These are phyloP conservation scores for Marasmius oreades DNA, from an alignment of 1,284 basidiomycete genomes.

Conservation along the genomic window DNA sequence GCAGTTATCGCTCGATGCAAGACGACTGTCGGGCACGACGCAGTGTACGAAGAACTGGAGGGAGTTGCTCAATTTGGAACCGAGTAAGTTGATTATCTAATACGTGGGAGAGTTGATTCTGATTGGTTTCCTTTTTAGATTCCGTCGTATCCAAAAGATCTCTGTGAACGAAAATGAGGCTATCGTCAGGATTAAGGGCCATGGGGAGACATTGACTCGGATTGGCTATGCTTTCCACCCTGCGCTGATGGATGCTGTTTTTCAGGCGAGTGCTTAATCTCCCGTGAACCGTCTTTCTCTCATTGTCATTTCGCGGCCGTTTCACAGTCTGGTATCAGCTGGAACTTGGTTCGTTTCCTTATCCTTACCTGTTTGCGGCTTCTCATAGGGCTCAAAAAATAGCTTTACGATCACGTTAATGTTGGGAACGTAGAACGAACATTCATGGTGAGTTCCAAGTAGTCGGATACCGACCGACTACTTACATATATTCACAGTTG, in stretches of 20 bases:
- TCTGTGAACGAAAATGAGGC: neutral
- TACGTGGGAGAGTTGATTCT: neutral
- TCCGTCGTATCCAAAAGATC: constrained; percentile 1
- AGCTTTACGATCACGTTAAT: constrained; percentile 1
- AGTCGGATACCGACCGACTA: neutral
- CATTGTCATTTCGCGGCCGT: no score
- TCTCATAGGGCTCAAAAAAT: neutral
- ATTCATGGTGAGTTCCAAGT: neutral
- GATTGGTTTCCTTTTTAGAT: neutral
- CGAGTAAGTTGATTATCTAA: constrained; percentile 11
- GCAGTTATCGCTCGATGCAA: constrained; percentile 14
- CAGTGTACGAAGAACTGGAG: constrained; percentile 11
- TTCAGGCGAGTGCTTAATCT: constrained; percentile 3
- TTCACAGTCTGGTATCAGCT: neutral
- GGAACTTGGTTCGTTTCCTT: neutral
- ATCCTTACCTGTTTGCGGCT: neutral
- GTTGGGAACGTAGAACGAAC: neutral
- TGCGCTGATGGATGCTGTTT: constrained; percentile 3
- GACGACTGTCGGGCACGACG: constrained; percentile 7
- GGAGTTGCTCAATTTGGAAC: constrained; percentile 17
- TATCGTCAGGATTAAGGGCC: constrained; percentile 2
- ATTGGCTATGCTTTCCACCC: constrained; percentile 4
- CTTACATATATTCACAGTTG: constrained; percentile 8
- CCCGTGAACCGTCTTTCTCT: neutral
- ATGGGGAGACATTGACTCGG: neutral